Conservation (phyloP, 2,329 filamentous ascomycete species). For the Mycosphaerella sp. region DNA sequence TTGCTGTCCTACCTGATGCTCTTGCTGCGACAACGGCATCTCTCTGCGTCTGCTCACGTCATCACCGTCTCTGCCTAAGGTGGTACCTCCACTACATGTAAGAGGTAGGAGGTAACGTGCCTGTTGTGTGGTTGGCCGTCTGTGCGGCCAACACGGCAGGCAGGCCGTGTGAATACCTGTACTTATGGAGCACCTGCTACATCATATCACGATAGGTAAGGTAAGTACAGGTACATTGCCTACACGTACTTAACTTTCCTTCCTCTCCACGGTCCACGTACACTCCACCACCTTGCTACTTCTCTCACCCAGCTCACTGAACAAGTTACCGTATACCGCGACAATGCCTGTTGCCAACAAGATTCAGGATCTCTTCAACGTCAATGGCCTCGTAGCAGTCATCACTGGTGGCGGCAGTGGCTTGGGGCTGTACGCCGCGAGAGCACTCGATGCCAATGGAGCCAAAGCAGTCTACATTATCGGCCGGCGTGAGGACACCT, state of each 20-base stretch:
- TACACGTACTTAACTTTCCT: too few species aligned
- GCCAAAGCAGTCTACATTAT: constrained; percentile 50
- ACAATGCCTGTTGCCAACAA: constrained; percentile 18
- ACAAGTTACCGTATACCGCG: background rate
- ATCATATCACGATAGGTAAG: too few species aligned
- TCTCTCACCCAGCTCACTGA: background rate
- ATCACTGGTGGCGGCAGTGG: constrained; percentile 51
- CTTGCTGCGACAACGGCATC: too few species aligned
- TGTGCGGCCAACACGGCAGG: too few species aligned
- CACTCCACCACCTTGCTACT: background rate
- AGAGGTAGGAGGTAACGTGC: too few species aligned
- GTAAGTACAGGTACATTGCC: too few species aligned
- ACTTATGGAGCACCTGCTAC: too few species aligned
- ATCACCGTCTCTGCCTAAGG: background rate
- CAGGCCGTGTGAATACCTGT: too few species aligned
- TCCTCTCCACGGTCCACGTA: too few species aligned
- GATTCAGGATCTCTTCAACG: constrained; percentile 37
- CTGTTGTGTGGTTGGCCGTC: too few species aligned
- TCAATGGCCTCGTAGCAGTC: constrained; percentile 48
- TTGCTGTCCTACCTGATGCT: too few species aligned
- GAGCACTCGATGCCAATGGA: constrained; percentile 41
- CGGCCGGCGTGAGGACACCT: constrained; percentile 42
- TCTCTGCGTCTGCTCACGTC: background rate
- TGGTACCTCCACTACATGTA: too few species aligned
- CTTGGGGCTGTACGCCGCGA: constrained; percentile 43